Percentiles rank a stretch among this genome's conserved stretches.
These are phyloP conservation scores for Lanmaoa pseudosensibilis DNA, from an alignment of 768 basidiomycete genomes.

Conservation along the genomic window DNA sequence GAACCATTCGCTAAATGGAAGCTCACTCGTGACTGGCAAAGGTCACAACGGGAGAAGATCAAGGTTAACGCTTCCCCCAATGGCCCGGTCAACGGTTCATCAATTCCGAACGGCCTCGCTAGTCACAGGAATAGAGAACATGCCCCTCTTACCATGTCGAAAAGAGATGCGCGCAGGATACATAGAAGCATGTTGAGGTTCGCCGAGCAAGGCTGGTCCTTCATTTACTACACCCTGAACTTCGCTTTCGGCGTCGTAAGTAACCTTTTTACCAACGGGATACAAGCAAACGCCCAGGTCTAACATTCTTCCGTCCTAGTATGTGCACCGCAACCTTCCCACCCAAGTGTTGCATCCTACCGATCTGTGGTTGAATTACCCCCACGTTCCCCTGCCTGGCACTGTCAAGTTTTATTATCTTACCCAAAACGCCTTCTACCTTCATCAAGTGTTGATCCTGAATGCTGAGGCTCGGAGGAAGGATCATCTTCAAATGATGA, in stretches of 20 bases:
- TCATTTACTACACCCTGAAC: slow-evolving; percentile 74
- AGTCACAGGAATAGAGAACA: slow-evolving; percentile 25
- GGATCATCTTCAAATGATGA: slow-evolving; percentile 95
- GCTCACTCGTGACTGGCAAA: slow-evolving; percentile 54
- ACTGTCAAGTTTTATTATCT: slow-evolving; percentile 90
- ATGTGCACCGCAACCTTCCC: slow-evolving; percentile 73
- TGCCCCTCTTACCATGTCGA: slow-evolving; percentile 22
- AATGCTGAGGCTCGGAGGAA: slow-evolving; percentile 90
- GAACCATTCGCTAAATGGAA: slow-evolving; percentile 82
- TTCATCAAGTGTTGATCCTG: slow-evolving; percentile 88
- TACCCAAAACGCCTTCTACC: slow-evolving; percentile 82
- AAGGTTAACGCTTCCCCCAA: slow-evolving; percentile 30
- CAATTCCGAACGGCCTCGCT: slow-evolving; percentile 32
- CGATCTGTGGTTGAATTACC: slow-evolving; percentile 78
- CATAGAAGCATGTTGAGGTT: slow-evolving; percentile 80
- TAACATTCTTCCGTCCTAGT: slow-evolving; percentile 47
- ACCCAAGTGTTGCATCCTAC: slow-evolving; percentile 61
- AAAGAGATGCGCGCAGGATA: slow-evolving; percentile 57
- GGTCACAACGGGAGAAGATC: slow-evolving; percentile 20
- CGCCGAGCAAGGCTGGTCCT: slow-evolving; percentile 93
- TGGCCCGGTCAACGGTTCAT: slow-evolving; percentile 22
- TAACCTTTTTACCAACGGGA: slow-evolving; percentile 26
- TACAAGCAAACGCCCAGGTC: background rate
- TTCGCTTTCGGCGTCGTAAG: slow-evolving; percentile 83
- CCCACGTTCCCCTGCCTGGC: slow-evolving; percentile 76